phyloP scores from a whole-genome alignment of 2,329 filamentous ascomycete species.

The Xylaria multiplex region DNA sequence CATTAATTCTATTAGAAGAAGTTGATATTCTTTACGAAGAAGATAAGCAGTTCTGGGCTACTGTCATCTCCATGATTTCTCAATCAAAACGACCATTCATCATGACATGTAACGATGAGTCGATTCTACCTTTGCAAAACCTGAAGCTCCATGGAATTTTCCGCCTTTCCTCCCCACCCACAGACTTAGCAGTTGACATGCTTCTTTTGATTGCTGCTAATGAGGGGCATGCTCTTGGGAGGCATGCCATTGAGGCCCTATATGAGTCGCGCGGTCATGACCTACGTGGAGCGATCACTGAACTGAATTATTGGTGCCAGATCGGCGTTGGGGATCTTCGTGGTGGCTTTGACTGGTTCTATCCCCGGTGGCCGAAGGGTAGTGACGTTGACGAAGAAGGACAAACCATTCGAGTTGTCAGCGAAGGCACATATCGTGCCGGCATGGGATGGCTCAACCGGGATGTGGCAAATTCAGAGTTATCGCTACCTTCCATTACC shows the following conservation, averaged over 20 bases:
- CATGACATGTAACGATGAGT: slow-evolving; percentile 94
- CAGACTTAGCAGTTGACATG: slow-evolving; percentile 78
- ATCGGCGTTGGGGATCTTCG: slow-evolving; percentile 91
- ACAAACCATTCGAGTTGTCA: slow-evolving; percentile 79
- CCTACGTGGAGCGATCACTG: slow-evolving; percentile 81
- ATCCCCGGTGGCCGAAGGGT: slow-evolving; percentile 78
- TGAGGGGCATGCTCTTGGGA: slow-evolving; percentile 83
- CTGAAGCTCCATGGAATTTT: slow-evolving; percentile 88
- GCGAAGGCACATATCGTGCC: slow-evolving; percentile 77
- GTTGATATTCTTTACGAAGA: slow-evolving; percentile 94
- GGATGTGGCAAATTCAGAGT: slow-evolving; percentile 60
- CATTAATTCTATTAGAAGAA: slow-evolving; percentile 92
- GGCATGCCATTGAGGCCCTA: slow-evolving; percentile 73
- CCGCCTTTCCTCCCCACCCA: slow-evolving; percentile 74
- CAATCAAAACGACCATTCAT: slow-evolving; percentile 92
- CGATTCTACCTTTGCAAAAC: slow-evolving; percentile 76
- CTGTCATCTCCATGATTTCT: slow-evolving; percentile 78
- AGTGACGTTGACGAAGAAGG: slow-evolving; percentile 74
- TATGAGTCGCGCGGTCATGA: slow-evolving; percentile 77
- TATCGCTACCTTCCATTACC: slow-evolving; percentile 58
- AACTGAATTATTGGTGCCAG: slow-evolving; percentile 97
- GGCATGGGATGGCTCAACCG: slow-evolving; percentile 82
- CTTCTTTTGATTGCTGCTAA: slow-evolving; percentile 84
- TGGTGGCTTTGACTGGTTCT: slow-evolving; percentile 90
- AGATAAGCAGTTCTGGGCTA: slow-evolving; percentile 93